phyloP scores from a whole-genome alignment of 116 monocot genomes.

The Phalaenopsis hybrid region DNA sequence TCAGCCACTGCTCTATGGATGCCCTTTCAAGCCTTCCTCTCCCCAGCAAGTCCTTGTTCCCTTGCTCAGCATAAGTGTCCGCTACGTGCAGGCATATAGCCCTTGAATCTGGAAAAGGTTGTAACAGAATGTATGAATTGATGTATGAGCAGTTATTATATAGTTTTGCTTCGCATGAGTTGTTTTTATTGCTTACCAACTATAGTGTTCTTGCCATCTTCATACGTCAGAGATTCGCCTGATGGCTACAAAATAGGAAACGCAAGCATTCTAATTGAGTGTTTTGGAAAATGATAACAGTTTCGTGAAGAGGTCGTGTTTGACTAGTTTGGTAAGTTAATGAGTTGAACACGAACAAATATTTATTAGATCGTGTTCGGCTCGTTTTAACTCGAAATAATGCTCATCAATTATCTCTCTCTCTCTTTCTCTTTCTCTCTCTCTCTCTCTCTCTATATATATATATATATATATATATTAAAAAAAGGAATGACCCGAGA shows the following conservation, averaged over 20 bases:
- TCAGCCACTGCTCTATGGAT: conserved; percentile 53
- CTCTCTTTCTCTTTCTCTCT: too few relatives aligned
- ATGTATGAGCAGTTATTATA: not conserved
- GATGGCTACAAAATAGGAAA: conserved; percentile 24
- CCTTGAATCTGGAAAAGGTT: conserved; percentile 39
- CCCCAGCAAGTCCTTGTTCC: conserved; percentile 47
- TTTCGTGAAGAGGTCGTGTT: too few relatives aligned
- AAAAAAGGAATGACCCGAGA: too few relatives aligned
- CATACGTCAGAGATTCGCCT: conserved; percentile 57
- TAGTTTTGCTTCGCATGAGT: not conserved
- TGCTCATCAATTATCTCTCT: too few relatives aligned
- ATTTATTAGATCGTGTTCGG: too few relatives aligned
- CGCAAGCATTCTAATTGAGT: too few relatives aligned
- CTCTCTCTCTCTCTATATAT: too few relatives aligned
- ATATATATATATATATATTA: too few relatives aligned
- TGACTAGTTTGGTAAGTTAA: too few relatives aligned
- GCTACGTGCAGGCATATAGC: conserved; percentile 40
- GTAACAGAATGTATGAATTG: not conserved
- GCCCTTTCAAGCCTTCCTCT: conserved; percentile 50
- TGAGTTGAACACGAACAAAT: too few relatives aligned
- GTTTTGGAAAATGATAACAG: too few relatives aligned
- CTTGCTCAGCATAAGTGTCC: conserved; percentile 29
- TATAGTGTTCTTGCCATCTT: conserved; percentile 36
- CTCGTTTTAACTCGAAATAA: too few relatives aligned
- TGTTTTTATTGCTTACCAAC: conserved; percentile 28